Base-by-base conservation (phyloP, 2,329 filamentous ascomycete genomes). In the Whalleya microplaca region DNA sequence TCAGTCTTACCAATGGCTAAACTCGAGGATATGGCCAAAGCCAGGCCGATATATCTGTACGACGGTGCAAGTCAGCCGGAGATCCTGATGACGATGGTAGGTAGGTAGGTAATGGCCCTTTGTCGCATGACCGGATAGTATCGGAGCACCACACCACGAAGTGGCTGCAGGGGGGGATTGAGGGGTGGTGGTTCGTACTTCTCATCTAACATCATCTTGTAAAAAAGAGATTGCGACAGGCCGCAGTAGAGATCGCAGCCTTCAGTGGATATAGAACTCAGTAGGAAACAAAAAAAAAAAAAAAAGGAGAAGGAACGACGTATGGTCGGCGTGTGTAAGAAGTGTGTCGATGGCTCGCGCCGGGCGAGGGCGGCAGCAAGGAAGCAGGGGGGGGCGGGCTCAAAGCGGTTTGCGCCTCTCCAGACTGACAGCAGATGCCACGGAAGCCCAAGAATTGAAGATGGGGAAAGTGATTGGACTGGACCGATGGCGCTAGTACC, bases 31-130 rank as follows among this genome's bases (percentile, higher is more conserved):
- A 92, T 87, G 80, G 89, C 89, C 75, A 92, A 77, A 58, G 84
- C 85, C 76, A 92, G 79, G 71, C 89, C 89, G 69, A 92, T 85
- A 71, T 92, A 92, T 80, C 89, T 91, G 70, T 60, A 61, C 48
- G 57, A 32, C 53, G 51, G 43, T 61, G 54, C 23, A 53, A 56
- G 69, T 77, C 64, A 77, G 74, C 67, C 58, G 48, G 52, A 47
- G 40, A 41, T 58, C 54, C 51, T 55, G 55, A 64, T 56, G 27
- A 23, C 21, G 51, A 55, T 32, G 53, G 41, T 41, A n/a, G 48
- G 16, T 41, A 27, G 40, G 32, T n/a, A n/a, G n/a, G n/a, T n/a
- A n/a, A n/a, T n/a, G n/a, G n/a, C n/a, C n/a, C 32, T 14, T 48
- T 41, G 37, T 40, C 43, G 46, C 53, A 18, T 51, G 41, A 54